These are phyloP conservation scores for Calonectria pseudoturangicola DNA, from an alignment of 2,329 filamentous ascomycete genomes.

Conservation along the genomic window DNA sequence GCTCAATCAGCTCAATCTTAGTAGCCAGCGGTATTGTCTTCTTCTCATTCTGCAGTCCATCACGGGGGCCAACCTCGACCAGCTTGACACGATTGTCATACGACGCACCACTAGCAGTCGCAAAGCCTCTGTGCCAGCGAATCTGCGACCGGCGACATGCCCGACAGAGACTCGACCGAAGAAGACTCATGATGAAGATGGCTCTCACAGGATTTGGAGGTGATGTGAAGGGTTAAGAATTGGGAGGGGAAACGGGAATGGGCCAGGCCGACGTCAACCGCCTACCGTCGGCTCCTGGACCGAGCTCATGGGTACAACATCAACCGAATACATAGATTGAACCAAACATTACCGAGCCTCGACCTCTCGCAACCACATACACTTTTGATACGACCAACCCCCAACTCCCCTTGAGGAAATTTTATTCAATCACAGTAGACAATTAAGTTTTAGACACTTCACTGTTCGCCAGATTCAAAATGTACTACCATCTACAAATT, in stretches of 20 bases:
- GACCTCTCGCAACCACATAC: neutral
- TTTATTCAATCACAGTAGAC: neutral
- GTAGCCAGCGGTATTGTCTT: constrained; percentile 80
- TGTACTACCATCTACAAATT: constrained; percentile 56
- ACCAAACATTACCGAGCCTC: constrained; percentile 7
- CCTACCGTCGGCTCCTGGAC: constrained; percentile 58
- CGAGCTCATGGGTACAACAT: constrained; percentile 43
- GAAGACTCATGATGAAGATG: constrained; percentile 57
- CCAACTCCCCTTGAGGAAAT: neutral
- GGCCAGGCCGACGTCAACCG: constrained; percentile 48
- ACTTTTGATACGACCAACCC: no score
- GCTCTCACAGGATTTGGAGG: constrained; percentile 22
- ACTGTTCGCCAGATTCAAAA: constrained; percentile 5
- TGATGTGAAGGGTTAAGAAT: constrained; percentile 37
- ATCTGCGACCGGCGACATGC: constrained; percentile 60
- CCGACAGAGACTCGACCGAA: constrained; percentile 63
- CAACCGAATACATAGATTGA: constrained; percentile 22
- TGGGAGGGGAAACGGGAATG: constrained; percentile 39
- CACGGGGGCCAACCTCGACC: constrained; percentile 88
- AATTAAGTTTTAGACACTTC: neutral
- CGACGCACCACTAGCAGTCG: constrained; percentile 61
- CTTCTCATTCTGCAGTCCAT: constrained; percentile 92
- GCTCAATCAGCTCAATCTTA: constrained; percentile 85
- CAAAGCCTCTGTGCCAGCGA: constrained; percentile 60
- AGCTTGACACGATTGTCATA: constrained; percentile 74